Conservation (phyloP, 1,284 basidiomycete species). For the Athelia sp. region DNA sequence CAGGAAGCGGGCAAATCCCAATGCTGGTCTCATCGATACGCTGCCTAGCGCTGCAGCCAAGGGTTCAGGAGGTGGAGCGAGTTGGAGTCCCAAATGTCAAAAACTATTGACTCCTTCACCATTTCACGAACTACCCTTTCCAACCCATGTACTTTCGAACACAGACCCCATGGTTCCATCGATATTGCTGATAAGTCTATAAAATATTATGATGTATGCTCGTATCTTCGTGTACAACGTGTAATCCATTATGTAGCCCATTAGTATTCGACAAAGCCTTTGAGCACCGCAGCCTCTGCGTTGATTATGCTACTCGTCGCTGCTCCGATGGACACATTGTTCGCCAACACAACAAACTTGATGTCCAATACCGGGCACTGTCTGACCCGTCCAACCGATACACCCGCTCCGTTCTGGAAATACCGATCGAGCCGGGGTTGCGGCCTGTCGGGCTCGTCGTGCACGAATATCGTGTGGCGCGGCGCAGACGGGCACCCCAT, state of each 20-base stretch:
- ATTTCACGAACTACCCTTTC: no score
- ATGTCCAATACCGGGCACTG: conserved; percentile 91
- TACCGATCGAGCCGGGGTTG: conserved; percentile 93
- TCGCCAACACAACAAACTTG: conserved; percentile 93
- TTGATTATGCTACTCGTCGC: conserved; percentile 98
- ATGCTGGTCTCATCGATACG: no score
- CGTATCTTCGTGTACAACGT: no score
- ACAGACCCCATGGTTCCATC: no score
- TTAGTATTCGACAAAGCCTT: conserved; percentile 49
- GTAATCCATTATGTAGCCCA: no score
- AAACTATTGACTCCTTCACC: no score
- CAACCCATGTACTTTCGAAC: no score
- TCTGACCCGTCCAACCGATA: conserved; percentile 88
- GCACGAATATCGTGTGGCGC: conserved; percentile 82
- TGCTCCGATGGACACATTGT: conserved; percentile 96
- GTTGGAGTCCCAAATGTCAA: neutral
- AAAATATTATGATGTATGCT: no score
- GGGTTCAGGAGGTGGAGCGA: no score
- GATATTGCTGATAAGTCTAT: no score
- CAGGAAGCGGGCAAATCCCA: no score
- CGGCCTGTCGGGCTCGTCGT: conserved; percentile 90
- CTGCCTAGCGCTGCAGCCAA: no score
- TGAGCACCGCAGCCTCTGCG: conserved; percentile 89
- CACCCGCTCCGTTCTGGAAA: conserved; percentile 89
- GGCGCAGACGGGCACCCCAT: conserved; percentile 87